These are phyloP conservation scores for Phaeolepiota aurea DNA, from an alignment of 768 basidiomycete species.

Conservation along the genomic window DNA sequence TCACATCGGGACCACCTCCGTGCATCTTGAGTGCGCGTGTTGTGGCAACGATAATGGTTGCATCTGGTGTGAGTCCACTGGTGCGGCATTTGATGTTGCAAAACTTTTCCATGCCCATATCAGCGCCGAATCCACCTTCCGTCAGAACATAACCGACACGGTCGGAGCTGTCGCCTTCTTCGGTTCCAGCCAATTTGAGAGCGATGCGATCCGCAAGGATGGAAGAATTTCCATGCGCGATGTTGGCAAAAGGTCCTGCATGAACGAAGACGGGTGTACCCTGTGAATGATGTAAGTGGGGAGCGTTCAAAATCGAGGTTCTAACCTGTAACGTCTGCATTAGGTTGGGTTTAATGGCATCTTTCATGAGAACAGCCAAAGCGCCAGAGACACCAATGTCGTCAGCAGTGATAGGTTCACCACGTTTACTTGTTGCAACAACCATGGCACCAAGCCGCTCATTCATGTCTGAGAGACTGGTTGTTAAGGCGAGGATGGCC, in stretches of 20 bases:
- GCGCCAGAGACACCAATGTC: constrained; percentile 94
- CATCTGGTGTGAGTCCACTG: constrained; percentile 89
- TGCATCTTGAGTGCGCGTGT: constrained; percentile 99
- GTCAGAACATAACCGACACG: constrained; percentile 93
- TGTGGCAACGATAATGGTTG: constrained; percentile 92
- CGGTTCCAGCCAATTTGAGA: constrained; percentile 92
- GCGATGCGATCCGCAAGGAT: constrained; percentile 97
- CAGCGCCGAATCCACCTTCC: constrained; percentile 97
- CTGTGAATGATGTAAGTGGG: constrained; percentile 21
- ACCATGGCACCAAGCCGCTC: constrained; percentile 94
- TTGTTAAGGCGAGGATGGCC: constrained; percentile 93
- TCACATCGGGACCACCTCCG: constrained; percentile 94
- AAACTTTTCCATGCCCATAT: constrained; percentile 99
- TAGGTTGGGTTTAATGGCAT: constrained; percentile 97
- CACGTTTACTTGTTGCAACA: constrained; percentile 85
- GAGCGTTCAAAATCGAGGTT: neutral
- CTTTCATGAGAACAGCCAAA: constrained; percentile 95
- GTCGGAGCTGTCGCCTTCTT: constrained; percentile 77
- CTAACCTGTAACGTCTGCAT: constrained; percentile 92
- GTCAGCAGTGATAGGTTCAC: constrained; percentile 91
- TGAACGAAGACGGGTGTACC: constrained; percentile 99
- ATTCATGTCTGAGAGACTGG: constrained; percentile 84
- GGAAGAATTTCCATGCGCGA: constrained; percentile 97
- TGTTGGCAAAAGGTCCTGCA: constrained; percentile 98
- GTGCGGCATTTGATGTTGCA: constrained; percentile 98